phyloP scores from a whole-genome alignment of 495 filamentous ascomycete genomes.

The Monascus purpureus region DNA sequence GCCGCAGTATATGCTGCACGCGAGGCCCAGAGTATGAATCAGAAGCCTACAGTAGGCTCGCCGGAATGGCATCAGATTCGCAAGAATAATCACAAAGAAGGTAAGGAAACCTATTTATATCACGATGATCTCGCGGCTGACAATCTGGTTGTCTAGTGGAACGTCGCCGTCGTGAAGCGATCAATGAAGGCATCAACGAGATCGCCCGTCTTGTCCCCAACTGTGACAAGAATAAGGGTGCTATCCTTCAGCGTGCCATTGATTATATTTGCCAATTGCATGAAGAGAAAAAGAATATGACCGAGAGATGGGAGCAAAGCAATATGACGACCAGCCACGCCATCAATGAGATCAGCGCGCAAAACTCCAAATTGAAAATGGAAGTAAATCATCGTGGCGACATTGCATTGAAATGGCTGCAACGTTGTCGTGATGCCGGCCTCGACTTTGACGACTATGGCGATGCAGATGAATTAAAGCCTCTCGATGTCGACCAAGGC shows the following conservation, averaged over 20 bases:
- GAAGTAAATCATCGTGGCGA: slow-evolving; percentile 48
- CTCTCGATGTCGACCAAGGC: slow-evolving; percentile 23
- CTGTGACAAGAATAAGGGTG: slow-evolving; percentile 98
- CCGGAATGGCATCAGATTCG: slow-evolving; percentile 97
- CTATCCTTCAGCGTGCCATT: slow-evolving; percentile 86
- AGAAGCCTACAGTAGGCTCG: slow-evolving; percentile 83
- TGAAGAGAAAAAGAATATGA: slow-evolving; percentile 83
- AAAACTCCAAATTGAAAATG: slow-evolving; percentile 79
- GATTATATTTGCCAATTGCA: slow-evolving; percentile 88
- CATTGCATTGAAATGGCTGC: slow-evolving; percentile 59
- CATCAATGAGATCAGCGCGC: slow-evolving; percentile 74
- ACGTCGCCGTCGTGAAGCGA: slow-evolving; percentile 91
- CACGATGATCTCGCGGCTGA: slow-evolving; percentile 1
- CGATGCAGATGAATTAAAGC: slow-evolving; percentile 27
- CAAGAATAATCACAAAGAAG: slow-evolving; percentile 98
- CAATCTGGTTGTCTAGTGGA: slow-evolving; percentile 49
- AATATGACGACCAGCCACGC: slow-evolving; percentile 92
- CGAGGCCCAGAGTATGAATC: slow-evolving; percentile 30
- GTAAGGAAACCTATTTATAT: slow-evolving; percentile 27
- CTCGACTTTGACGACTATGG: slow-evolving; percentile 41
- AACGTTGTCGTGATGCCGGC: slow-evolving; percentile 62
- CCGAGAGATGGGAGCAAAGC: slow-evolving; percentile 93
- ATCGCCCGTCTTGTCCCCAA: slow-evolving; percentile 94
- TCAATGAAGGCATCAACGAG: slow-evolving; percentile 98
- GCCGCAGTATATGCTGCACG: slow-evolving; percentile 34